Evolutionary conservation across 73 alveolate species (phyloP), one percentile per base, ranked within the genome.

Genomic region (Paramecium primaurelia): DNA sequence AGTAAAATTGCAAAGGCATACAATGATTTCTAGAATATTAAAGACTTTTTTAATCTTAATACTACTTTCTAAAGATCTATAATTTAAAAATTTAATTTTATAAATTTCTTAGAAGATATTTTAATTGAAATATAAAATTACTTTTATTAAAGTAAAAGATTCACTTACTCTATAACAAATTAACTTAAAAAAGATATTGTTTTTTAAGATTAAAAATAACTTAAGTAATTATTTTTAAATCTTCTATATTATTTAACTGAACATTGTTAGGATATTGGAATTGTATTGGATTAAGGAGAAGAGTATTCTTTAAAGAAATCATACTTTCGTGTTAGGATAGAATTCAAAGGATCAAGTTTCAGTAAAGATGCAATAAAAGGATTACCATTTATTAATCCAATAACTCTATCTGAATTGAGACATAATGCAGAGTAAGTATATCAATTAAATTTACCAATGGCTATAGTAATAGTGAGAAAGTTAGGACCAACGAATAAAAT

Each of bases 1-100:
- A 64, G 84, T 32, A 64, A 64, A 64, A 64, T 64, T 1, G 10
- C 47, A 4, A 64, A 34, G 28, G 84, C 84, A 32, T 64, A 64
- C 12, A 64, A 64, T 64, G 84, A 64, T 64, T 64, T 64, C 28
- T 12, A 28, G 32, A 64, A 64, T 32, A 64, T 64, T 4, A 64
- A 64, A 64, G 84, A 64, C 26, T 64, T 64, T 64, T 64, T 64
- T 10, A 64, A 64, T 64, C 84, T 64, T 64, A 64, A 64, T 64
- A 25, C 84, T 32, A 12, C 84, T 2, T 64, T 64, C 26, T 64
- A 64, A 64, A 64, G 84, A 64, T 28, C 84, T 3, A 64, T 64
- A 12, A 64, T 64, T 12, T 10, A 64, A 64, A 28, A 64, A 64
- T 64, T 64, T n/a, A 14, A 64, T 64, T 32, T 64, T 18, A 64